Evolutionary conservation across 441 rosid species (phyloP).

Genomic region (Flueggea neowawraea): DNA sequence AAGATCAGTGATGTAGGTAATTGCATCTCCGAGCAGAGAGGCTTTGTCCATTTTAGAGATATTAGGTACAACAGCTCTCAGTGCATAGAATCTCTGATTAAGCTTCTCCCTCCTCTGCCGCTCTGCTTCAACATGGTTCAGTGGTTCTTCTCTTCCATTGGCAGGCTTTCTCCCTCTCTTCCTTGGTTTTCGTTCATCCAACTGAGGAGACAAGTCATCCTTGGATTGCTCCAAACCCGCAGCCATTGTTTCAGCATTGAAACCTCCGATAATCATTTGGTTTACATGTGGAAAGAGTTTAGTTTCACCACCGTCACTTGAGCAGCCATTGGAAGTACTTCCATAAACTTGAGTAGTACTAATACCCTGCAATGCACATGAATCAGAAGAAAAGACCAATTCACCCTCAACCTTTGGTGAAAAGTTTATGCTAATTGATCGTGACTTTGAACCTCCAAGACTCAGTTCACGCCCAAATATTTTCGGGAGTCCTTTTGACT

Average conservation of each 20-base stretch:
- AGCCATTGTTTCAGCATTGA: slow-evolving; percentile 28
- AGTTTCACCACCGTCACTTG: slow-evolving; percentile 39
- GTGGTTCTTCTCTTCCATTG: slow-evolving; percentile 92
- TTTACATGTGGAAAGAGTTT: slow-evolving; percentile 42
- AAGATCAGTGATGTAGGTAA: slow-evolving; percentile 81
- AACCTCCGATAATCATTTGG: slow-evolving; percentile 32
- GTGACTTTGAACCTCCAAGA: slow-evolving; percentile 62
- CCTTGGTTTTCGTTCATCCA: slow-evolving; percentile 70
- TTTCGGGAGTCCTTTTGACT: slow-evolving; percentile 43
- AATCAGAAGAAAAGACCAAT: slow-evolving; percentile 49
- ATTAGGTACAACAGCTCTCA: slow-evolving; percentile 96
- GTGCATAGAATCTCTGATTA: slow-evolving; percentile 87
- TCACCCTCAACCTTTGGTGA: slow-evolving; percentile 80
- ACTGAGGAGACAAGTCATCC: slow-evolving; percentile 47
- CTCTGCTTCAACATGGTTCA: slow-evolving; percentile 98
- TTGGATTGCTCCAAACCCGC: slow-evolving; percentile 47
- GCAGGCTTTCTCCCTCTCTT: slow-evolving; percentile 97
- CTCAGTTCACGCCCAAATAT: slow-evolving; percentile 84
- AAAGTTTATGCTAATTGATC: slow-evolving; percentile 66
- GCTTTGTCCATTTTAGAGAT: slow-evolving; percentile 99
- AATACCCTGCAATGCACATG: slow-evolving; percentile 31
- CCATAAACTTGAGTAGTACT: slow-evolving; percentile 47
- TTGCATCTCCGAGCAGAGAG: slow-evolving; percentile 90
- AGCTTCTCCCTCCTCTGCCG: slow-evolving; percentile 97
- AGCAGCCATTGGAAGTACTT: slow-evolving; percentile 54